Conservation (phyloP, 108 stramenopile genomes). For the Nitzschia sp. region DNA sequence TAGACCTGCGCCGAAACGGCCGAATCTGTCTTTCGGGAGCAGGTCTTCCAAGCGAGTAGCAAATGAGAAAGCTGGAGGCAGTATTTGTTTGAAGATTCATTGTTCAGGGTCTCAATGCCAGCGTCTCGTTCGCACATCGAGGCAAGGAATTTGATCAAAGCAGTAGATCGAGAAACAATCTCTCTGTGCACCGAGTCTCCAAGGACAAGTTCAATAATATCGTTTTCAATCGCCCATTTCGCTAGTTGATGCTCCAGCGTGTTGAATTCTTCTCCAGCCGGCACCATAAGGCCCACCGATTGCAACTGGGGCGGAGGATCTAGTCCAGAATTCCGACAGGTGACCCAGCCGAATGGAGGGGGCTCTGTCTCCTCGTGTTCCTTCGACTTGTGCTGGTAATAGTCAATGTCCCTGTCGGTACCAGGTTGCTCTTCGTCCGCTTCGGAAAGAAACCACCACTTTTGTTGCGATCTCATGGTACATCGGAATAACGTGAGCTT, state of each 20-base stretch:
- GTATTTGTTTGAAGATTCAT: conserved; percentile 41
- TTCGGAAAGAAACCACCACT: conserved; percentile 98
- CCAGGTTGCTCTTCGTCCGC: conserved; percentile 95
- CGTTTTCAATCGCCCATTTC: conserved; percentile 86
- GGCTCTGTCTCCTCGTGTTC: conserved; percentile 81
- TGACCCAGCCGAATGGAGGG: conserved; percentile 73
- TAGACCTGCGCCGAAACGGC: conserved; percentile 84
- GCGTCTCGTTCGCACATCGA: conserved; percentile 66
- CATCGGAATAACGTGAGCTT: conserved; percentile 91
- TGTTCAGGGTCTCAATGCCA: conserved; percentile 3
- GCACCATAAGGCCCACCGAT: conserved; percentile 70
- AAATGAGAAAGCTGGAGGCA: conserved; percentile 80
- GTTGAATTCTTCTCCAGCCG: conserved; percentile 70
- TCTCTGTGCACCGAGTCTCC: conserved; percentile 84
- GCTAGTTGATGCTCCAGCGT: conserved; percentile 80
- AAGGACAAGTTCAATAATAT: conserved; percentile 79
- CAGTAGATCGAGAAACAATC: conserved; percentile 73
- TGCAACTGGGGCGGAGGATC: conserved; percentile 82
- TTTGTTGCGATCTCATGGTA: conserved; percentile 94
- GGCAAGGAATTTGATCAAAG: conserved; percentile 83
- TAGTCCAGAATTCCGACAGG: conserved; percentile 67
- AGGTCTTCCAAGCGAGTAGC: conserved; percentile 85
- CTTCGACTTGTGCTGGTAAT: conserved; percentile 95
- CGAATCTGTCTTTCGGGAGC: conserved; percentile 72
- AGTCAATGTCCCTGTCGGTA: conserved; percentile 97